These are phyloP conservation scores for Hypoxylon sp. DNA, from an alignment of 2,329 filamentous ascomycete species.

Conservation along the genomic window DNA sequence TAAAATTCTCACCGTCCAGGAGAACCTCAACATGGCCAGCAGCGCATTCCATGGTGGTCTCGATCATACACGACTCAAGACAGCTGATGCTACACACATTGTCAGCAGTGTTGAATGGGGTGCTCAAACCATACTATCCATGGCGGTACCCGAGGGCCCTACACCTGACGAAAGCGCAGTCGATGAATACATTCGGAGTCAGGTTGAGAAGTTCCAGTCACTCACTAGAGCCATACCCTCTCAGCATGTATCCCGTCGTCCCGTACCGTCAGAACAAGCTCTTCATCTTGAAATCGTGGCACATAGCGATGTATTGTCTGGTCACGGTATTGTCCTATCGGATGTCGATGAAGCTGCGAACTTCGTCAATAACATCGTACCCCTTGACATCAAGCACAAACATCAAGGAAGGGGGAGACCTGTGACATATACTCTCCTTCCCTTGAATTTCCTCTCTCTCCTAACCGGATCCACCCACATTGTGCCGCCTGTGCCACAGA, in stretches of 20 bases:
- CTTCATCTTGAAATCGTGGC: conserved; percentile 1
- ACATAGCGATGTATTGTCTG: background rate
- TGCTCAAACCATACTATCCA: background rate
- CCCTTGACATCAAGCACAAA: conserved; percentile 1
- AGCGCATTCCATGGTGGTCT: background rate
- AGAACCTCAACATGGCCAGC: conserved; percentile 2
- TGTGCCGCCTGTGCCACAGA: background rate
- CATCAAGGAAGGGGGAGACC: background rate
- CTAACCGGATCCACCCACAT: background rate
- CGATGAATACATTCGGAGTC: background rate
- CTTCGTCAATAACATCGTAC: background rate
- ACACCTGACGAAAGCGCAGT: background rate
- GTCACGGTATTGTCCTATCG: background rate
- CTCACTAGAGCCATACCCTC: background rate
- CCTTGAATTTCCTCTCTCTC: background rate
- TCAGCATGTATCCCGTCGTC: background rate
- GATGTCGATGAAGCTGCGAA: background rate
- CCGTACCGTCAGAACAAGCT: background rate
- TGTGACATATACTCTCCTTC: background rate
- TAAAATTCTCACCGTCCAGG: background rate
- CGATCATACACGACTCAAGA: background rate
- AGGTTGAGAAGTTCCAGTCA: background rate
- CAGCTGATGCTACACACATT: background rate
- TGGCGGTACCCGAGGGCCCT: background rate
- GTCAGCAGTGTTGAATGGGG: conserved; percentile 1